These are phyloP conservation scores for Fraxinus anomala DNA, from an alignment of 257 asterid genomes.

Conservation along the genomic window DNA sequence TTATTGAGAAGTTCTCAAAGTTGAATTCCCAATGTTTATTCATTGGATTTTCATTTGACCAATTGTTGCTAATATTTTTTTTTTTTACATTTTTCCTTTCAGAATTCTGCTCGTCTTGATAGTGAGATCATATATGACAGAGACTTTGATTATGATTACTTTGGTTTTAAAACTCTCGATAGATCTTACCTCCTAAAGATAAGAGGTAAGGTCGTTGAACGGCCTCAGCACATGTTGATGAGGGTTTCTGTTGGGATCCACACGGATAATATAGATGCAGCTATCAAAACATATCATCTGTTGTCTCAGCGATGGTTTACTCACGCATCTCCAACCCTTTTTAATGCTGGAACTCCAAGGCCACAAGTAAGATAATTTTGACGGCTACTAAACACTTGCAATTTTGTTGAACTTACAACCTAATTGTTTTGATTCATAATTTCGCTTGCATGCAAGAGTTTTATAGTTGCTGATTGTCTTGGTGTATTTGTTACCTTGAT, in stretches of 20 bases:
- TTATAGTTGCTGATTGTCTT: not conserved
- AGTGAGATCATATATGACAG: slow-evolving; percentile 74
- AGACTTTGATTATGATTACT: slow-evolving; percentile 60
- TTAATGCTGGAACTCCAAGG: slow-evolving; percentile 95
- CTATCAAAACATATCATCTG: slow-evolving; percentile 47
- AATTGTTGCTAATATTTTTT: not conserved
- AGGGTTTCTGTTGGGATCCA: slow-evolving; percentile 95
- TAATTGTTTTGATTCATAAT: not conserved
- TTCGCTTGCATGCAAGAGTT: not conserved
- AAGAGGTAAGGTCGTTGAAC: slow-evolving; percentile 84
- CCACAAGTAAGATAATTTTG: slow-evolving; percentile 67
- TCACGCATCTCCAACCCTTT: slow-evolving; percentile 96
- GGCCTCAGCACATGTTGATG: slow-evolving; percentile 99
- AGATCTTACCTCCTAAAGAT: slow-evolving; percentile 69
- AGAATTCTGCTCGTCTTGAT: slow-evolving; percentile 83
- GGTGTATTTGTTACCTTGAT: not conserved
- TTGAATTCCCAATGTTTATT: not conserved
- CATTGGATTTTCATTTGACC: not conserved
- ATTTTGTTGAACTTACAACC: not conserved
- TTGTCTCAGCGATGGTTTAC: slow-evolving; percentile 69
- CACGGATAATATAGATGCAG: slow-evolving; percentile 55
- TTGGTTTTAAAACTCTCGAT: slow-evolving; percentile 58
- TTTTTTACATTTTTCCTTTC: slow-evolving; percentile 10
- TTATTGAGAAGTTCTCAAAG: not conserved
- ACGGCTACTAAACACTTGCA: not conserved